A percentile compares a stretch with the other conserved stretches of the same genome.
Conservation (phyloP, 2,329 filamentous ascomycete genomes). For the Ploettnerulaceae sp. region DNA sequence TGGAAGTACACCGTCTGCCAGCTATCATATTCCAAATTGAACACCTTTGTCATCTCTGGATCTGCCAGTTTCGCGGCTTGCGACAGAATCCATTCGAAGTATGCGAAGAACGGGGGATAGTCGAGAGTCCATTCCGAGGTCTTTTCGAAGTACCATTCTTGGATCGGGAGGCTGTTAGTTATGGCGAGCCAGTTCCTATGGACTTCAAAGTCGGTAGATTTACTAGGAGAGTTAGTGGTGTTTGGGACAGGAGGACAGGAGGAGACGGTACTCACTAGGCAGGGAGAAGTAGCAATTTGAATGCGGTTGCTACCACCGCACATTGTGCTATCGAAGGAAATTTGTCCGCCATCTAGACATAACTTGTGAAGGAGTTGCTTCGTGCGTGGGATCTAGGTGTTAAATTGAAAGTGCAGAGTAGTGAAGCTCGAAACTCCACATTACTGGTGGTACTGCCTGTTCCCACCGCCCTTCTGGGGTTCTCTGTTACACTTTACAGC, state of each 20-base stretch:
- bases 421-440: neutral
- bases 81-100: conserved; percentile 90
- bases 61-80: conserved; percentile 74
- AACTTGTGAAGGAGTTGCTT: neutral
- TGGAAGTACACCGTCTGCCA: conserved; percentile 96
- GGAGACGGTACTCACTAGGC: conserved; percentile 71
- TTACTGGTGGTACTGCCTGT: neutral
- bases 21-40: conserved; percentile 79
- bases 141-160: conserved; percentile 94
- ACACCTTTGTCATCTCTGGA: conserved; percentile 73
- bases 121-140: conserved; percentile 99
- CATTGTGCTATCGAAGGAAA: conserved; percentile 88
- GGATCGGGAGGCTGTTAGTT: conserved; percentile 79
- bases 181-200: conserved; percentile 98
- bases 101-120: conserved; percentile 97
- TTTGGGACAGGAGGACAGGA: too few species aligned
- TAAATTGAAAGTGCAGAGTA: neutral
- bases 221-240: conserved; percentile 51
- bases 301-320: conserved; percentile 76
- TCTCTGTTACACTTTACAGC: neutral
- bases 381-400: too few species aligned
- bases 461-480: conserved; percentile 6
- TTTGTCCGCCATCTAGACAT: conserved; percentile 63
- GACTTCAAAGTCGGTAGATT: conserved; percentile 98
- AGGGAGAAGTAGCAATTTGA: conserved; percentile 90